phyloP scores from a whole-genome alignment of 257 asterid species.

The Fraxinus anomala region DNA sequence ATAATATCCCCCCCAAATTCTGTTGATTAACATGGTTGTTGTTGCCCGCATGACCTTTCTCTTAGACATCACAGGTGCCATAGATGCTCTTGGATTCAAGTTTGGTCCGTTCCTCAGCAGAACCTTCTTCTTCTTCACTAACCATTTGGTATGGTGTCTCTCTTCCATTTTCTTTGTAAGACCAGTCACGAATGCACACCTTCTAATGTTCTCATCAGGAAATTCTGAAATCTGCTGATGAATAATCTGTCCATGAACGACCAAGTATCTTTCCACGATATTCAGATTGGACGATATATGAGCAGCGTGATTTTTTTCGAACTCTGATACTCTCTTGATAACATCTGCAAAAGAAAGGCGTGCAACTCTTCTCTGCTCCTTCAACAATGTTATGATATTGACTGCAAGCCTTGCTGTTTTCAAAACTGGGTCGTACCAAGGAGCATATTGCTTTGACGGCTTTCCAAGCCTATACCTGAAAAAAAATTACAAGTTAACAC shows the following conservation, averaged over 20 bases:
- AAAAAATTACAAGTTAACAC: slow-evolving; percentile 17
- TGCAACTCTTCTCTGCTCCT: slow-evolving; percentile 75
- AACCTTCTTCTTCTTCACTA: slow-evolving; percentile 81
- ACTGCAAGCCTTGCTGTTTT: slow-evolving; percentile 80
- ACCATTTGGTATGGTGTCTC: slow-evolving; percentile 89
- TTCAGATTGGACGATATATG: slow-evolving; percentile 64
- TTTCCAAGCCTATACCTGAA: slow-evolving; percentile 95
- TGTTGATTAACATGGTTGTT: slow-evolving; percentile 74
- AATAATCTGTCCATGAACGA: slow-evolving; percentile 91
- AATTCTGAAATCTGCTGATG: slow-evolving; percentile 83
- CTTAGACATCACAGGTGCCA: slow-evolving; percentile 67
- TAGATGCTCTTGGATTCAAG: slow-evolving; percentile 79
- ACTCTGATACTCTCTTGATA: slow-evolving; percentile 64
- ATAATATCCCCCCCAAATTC: slow-evolving; percentile 90
- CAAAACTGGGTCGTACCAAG: slow-evolving; percentile 83
- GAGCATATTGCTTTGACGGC: slow-evolving; percentile 87
- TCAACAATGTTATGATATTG: slow-evolving; percentile 70
- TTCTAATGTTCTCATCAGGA: slow-evolving; percentile 74
- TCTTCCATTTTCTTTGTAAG: slow-evolving; percentile 84
- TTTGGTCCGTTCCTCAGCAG: slow-evolving; percentile 52
- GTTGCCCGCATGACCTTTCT: slow-evolving; percentile 98
- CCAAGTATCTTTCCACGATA: slow-evolving; percentile 69
- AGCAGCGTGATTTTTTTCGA: slow-evolving; percentile 54
- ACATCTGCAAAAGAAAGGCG: slow-evolving; percentile 81
- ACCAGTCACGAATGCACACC: slow-evolving; percentile 68